phyloP scores from a whole-genome alignment of 148 eudicot species.

The Silene conica region DNA sequence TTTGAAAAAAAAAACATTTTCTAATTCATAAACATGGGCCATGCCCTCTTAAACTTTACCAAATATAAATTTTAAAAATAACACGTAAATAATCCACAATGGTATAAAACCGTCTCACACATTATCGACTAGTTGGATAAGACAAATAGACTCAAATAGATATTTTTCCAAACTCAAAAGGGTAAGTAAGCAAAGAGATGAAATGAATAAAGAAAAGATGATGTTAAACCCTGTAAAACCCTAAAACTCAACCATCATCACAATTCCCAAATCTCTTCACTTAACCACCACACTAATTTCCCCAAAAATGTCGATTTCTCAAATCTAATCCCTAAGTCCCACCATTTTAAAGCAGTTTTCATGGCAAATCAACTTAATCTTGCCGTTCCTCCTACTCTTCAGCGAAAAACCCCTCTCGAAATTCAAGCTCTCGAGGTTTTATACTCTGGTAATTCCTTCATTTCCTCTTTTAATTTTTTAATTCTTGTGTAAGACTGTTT shows the following conservation, averaged over 20 bases:
- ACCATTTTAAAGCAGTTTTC: background rate
- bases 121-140: too few relatives aligned
- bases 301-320: background rate
- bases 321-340: background rate
- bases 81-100: too few relatives aligned
- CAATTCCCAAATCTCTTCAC: background rate
- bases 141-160: background rate
- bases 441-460: slow-evolving; percentile 26
- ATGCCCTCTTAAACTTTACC: too few relatives aligned
- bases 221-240: slow-evolving; percentile 19
- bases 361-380: slow-evolving; percentile 27
- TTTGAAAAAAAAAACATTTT: too few relatives aligned
- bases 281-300: background rate
- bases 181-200: too few relatives aligned
- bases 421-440: slow-evolving; percentile 40
- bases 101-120: too few relatives aligned
- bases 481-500: background rate
- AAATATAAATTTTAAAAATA: too few relatives aligned
- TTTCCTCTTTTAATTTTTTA: background rate
- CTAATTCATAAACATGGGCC: too few relatives aligned
- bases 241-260: background rate
- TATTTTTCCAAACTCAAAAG: background rate
- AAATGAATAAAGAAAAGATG: background rate
- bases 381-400: slow-evolving; percentile 18
- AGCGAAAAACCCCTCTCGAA: slow-evolving; percentile 39